Evolutionary conservation across 371 early-diverging fungal species (phyloP), one percentile per base, ranked within the genome.

Genomic region (Mucor piriformis): DNA sequence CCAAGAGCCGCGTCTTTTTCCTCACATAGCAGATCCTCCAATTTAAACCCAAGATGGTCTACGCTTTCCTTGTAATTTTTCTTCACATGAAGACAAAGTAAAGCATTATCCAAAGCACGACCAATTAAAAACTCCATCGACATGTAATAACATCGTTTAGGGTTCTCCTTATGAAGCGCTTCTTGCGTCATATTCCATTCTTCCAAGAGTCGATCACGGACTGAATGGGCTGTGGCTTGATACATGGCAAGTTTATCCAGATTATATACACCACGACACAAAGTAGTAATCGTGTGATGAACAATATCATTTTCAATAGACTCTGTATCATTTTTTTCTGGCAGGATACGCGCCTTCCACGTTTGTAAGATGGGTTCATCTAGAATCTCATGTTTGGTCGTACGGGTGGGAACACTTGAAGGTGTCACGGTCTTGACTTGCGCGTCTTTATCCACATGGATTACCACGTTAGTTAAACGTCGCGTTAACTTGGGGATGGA

Each of bases 71-170:
- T 29, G 70, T 90, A 96, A 43, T 70, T 70, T 29, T 83, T 83
- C 72, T 95, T 93, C 42, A 94, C 71, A 34, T 81, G 80, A 54
- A 95, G 77, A 57, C 92, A 90, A 53, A 93, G 83, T 52, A 95
- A 76, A 16, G 95, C 95, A 66, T 94, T 94, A 80, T 95, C 96
- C 59, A 96, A 80, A 12, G 96, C 91, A 46, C 96, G 87, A 33
- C 96, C 96, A 48, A 96, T 77, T 58, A 96, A 76, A 68, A 96
- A 96, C 78, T 96, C 96, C 73, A 96, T 84, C 27, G 96, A 95
- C 50, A 96, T 77, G 75, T 96, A 96, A 74, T 95, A 94, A 32
- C 95, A 89, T 48, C 94, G 88, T 81, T 96, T 96, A 35, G 91
- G 92, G 59, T 89, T 85, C 27, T 81, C 70, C 34, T 63, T 55